A percentile compares a stretch with the other conserved stretches of the same genome.
phyloP scores from a whole-genome alignment of 805 yeast species.

The Candida patagonica region DNA sequence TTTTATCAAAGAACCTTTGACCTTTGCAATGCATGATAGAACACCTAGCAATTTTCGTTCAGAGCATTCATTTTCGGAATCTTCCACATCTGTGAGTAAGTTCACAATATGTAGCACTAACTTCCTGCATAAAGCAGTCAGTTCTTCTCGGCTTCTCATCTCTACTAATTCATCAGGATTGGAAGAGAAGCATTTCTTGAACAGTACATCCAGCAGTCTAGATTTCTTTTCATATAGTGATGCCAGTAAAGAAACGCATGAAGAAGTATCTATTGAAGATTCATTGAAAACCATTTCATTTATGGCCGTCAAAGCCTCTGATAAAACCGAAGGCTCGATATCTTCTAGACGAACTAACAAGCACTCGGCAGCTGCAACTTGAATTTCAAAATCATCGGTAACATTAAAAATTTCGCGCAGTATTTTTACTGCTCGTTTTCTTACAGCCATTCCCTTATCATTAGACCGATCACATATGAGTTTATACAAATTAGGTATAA shows the following conservation, averaged over 20 bases:
- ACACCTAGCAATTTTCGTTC: conserved; percentile 31
- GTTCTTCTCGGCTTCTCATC: not conserved
- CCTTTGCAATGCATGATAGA: conserved; percentile 46
- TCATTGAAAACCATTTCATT: conserved; percentile 5
- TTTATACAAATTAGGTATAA: conserved; percentile 34
- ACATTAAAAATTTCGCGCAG: conserved; percentile 9
- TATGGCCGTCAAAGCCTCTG: conserved; percentile 4
- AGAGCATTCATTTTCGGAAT: conserved; percentile 18
- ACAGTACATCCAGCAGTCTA: not conserved
- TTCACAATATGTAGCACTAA: conserved; percentile 1
- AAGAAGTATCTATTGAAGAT: not conserved
- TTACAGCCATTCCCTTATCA: conserved; percentile 57
- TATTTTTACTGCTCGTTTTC: conserved; percentile 51
- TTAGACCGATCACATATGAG: conserved; percentile 32
- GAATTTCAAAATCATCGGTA: conserved; percentile 17
- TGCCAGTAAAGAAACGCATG: not conserved
- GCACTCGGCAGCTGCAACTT: conserved; percentile 39
- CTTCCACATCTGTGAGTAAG: conserved; percentile 1
- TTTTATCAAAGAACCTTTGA: conserved; percentile 43
- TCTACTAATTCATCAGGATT: not conserved
- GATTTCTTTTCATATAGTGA: not conserved
- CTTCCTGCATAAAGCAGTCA: too few relatives aligned
- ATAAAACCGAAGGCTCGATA: conserved; percentile 50
- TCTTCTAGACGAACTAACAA: conserved; percentile 54
- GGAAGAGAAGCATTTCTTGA: not conserved